These are phyloP conservation scores for Tetracladium maxilliforme DNA, from an alignment of 2,329 filamentous ascomycete species.

Conservation along the genomic window DNA sequence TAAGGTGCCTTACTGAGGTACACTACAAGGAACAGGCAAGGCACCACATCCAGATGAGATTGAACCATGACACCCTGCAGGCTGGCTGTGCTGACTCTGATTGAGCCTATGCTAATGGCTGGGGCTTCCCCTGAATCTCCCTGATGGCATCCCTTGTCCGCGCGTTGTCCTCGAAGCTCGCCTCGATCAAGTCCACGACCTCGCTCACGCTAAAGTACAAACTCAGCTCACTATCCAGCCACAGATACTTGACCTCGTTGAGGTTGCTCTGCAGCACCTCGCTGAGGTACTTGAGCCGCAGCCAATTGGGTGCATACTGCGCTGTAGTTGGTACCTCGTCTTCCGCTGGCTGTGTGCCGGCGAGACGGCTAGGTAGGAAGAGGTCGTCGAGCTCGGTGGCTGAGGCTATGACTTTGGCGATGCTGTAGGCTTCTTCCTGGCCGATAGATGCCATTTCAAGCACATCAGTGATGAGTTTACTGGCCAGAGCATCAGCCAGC, in stretches of 20 bases:
- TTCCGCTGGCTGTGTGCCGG: slow-evolving; percentile 1
- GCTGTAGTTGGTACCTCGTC: slow-evolving; percentile 35
- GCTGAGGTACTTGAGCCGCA: slow-evolving; percentile 47
- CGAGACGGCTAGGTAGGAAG: slow-evolving; percentile 32
- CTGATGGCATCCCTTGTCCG: slow-evolving; percentile 40
- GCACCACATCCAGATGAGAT: too few relatives aligned
- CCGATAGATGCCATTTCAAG: slow-evolving; percentile 46
- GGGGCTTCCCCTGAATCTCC: slow-evolving; percentile 38
- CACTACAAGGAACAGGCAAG: too few relatives aligned
- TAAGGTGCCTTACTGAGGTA: too few relatives aligned
- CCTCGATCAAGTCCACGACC: slow-evolving; percentile 44
- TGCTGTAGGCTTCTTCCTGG: slow-evolving; percentile 48
- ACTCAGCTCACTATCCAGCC: slow-evolving; percentile 51
- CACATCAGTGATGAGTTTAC: slow-evolving; percentile 45
- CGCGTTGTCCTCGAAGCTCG: slow-evolving; percentile 50
- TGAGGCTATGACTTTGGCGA: slow-evolving; percentile 40
- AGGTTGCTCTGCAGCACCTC: slow-evolving; percentile 53
- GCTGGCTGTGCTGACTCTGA: too few relatives aligned
- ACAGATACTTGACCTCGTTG: slow-evolving; percentile 45
- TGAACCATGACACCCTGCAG: too few relatives aligned
- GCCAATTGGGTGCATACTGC: slow-evolving; percentile 46
- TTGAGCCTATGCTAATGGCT: slow-evolving; percentile 21
- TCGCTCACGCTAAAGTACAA: slow-evolving; percentile 46
- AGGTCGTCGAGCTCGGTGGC: slow-evolving; percentile 45
- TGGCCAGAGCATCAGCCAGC: slow-evolving; percentile 39